Conservation (phyloP, 2,329 filamentous ascomycete species). For the Ciborinia camelliae region DNA sequence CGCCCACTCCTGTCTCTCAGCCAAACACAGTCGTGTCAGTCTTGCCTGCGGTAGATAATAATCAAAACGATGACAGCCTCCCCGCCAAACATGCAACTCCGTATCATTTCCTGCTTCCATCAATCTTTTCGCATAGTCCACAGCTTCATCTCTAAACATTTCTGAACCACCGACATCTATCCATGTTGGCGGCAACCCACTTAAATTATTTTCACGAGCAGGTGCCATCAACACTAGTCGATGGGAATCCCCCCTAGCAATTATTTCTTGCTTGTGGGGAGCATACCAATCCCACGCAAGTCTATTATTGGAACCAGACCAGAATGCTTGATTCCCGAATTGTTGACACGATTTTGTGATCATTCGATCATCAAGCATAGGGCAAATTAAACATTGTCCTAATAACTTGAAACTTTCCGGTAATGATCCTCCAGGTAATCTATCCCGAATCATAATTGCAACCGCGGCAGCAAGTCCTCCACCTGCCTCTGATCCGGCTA, state of each 20-base stretch:
- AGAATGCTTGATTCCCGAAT: conserved; percentile 36
- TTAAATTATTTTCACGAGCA: conserved; percentile 34
- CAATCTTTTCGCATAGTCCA: conserved; percentile 38
- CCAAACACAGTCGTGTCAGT: not conserved
- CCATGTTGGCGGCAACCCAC: conserved; percentile 36
- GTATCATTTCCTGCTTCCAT: conserved; percentile 37
- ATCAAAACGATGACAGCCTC: conserved; percentile 24
- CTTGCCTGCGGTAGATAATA: not conserved
- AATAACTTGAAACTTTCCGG: conserved; percentile 38
- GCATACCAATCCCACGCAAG: conserved; percentile 38
- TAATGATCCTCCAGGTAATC: not conserved
- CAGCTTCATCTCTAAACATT: conserved; percentile 39
- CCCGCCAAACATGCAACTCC: conserved; percentile 40
- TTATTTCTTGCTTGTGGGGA: no score
- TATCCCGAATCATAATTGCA: conserved; percentile 47
- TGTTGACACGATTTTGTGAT: conserved; percentile 34
- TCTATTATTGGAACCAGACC: conserved; percentile 33
- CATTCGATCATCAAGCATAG: conserved; percentile 44
- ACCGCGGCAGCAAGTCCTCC: conserved; percentile 54
- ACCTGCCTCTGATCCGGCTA: conserved; percentile 55
- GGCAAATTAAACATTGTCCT: conserved; percentile 41
- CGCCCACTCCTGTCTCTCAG: not conserved
- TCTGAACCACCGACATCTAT: conserved; percentile 40
- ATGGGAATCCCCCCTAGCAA: no score
- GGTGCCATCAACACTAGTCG: conserved; percentile 38